Evolutionary conservation across 148 eudicot genomes (phyloP), one percentile per base, ranked within the genome.

Genomic region (Hydrangea macrophylla): DNA sequence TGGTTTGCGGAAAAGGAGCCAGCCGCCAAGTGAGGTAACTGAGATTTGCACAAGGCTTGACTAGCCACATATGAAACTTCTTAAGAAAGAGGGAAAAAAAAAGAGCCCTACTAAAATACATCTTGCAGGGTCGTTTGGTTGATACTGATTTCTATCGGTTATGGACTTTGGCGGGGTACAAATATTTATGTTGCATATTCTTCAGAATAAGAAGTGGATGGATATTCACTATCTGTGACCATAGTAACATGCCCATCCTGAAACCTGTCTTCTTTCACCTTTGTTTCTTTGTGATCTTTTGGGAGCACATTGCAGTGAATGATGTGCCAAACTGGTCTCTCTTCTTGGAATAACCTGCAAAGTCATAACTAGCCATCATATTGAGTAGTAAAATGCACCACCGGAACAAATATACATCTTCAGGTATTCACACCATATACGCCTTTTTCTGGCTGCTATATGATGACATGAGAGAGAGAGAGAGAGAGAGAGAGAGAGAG

Each of bases 341-440:
- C 98, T 78, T 90, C 98, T 74, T 81, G 95, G 73, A 94, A 94
- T 76, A 94, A 84, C 67, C 98, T 94, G 82, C 76, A 78, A 68
- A 44, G 22, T 31, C 39, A 44, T 42, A 62, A 25, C 2, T 1
- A 73, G 27, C 58, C 13, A 28, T 73, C 54, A 55, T 42, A 53
- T 50, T 35, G 50, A 28, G 7, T 8, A 28, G 24, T 5, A 3
- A 50, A 20, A 65, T 18, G 35, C 51, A 27, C 9, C 28, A n/a
- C n/a, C n/a, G n/a, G n/a, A n/a, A n/a, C n/a, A 56, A 3, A 1
- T 5, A 48, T n/a, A n/a, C n/a, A n/a, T n/a, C n/a, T n/a, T n/a
- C n/a, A n/a, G n/a, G n/a, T n/a, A n/a, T n/a, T n/a, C n/a, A 62
- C 1, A 1, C 5, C 3, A 48, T 15, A 48, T 15, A 6, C 22